Evolutionary conservation across 2,329 filamentous ascomycete species (phyloP).

Genomic region (Diaporthe humulicola): DNA sequence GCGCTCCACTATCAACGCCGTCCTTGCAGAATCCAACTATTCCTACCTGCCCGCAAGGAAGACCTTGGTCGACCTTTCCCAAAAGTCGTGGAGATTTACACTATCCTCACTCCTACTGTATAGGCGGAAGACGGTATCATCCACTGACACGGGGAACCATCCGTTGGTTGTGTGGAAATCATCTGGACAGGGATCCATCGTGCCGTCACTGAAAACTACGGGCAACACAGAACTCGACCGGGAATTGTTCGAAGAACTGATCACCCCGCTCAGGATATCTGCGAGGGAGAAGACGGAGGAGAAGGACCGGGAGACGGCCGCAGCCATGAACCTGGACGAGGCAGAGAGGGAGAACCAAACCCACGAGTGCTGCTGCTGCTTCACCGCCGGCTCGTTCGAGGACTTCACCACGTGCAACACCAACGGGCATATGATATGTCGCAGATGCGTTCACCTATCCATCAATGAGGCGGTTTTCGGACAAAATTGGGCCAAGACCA

Average conservation of each 20-base stretch:
- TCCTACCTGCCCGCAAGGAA: constrained; percentile 80
- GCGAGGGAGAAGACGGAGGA: constrained; percentile 59
- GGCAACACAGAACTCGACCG: constrained; percentile 74
- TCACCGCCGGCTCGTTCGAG: constrained; percentile 77
- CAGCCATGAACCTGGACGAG: constrained; percentile 68
- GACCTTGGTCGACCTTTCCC: constrained; percentile 76
- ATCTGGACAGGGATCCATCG: constrained; percentile 65
- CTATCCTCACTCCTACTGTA: constrained; percentile 76
- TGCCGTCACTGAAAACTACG: constrained; percentile 75
- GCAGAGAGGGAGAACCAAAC: constrained; percentile 68
- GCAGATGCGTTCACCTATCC: constrained; percentile 85
- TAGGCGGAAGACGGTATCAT: constrained; percentile 69
- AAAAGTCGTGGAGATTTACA: constrained; percentile 83
- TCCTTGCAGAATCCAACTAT: constrained; percentile 85
- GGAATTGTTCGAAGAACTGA: constrained; percentile 71
- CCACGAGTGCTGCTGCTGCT: constrained; percentile 85
- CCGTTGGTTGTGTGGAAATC: constrained; percentile 74
- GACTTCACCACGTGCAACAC: constrained; percentile 79
- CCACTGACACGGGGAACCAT: constrained; percentile 69
- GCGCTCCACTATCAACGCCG: constrained; percentile 80
- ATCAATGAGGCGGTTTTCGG: constrained; percentile 92
- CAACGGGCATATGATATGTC: constrained; percentile 80
- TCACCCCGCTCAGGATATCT: constrained; percentile 64
- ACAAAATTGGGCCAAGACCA: constrained; percentile 88
- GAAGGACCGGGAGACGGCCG: constrained; percentile 66